A percentile compares a stretch with the other conserved stretches of the same genome.
phyloP scores from a whole-genome alignment of 805 yeast genomes.

The Pichia eremophila region DNA sequence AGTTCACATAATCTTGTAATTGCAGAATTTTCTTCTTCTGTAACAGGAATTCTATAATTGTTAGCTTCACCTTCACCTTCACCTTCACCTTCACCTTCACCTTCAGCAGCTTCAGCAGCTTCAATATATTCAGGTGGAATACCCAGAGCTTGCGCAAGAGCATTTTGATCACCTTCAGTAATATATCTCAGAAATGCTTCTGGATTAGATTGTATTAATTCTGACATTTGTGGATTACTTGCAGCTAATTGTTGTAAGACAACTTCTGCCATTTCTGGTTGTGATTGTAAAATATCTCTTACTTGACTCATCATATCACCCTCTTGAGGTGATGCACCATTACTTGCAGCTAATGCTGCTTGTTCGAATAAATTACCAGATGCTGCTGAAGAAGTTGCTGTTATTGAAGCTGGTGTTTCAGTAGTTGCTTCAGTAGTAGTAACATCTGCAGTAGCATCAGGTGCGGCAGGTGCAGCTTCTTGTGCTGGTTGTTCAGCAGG shows the following conservation, averaged over 20 bases:
- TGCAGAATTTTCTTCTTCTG: constrained; percentile 84
- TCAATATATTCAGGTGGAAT: constrained; percentile 30
- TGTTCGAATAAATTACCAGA: constrained; percentile 43
- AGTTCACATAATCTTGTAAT: constrained; percentile 81
- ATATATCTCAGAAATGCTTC: constrained; percentile 75
- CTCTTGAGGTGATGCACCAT: constrained; percentile 23
- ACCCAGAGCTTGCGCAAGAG: constrained; percentile 36
- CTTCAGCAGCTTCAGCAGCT: constrained; percentile 28
- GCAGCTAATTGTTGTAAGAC: constrained; percentile 73
- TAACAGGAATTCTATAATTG: constrained; percentile 37
- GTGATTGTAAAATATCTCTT: constrained; percentile 69
- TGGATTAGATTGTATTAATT: constrained; percentile 74
- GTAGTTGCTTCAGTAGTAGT: constrained; percentile 28
- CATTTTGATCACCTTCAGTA: constrained; percentile 51
- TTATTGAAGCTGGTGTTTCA: constrained; percentile 3
- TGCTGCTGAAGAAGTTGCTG: constrained; percentile 1
- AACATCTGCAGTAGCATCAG: constrained; percentile 24
- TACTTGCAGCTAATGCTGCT: constrained; percentile 31
- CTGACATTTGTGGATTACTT: constrained; percentile 78
- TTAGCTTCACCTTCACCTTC: constrained; percentile 36
- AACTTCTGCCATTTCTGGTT: constrained; percentile 84
- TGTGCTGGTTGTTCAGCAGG: constrained; percentile 9
- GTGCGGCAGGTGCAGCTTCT: constrained; percentile 2
- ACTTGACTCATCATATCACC: constrained; percentile 39
- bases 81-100: not conserved